A percentile compares a stretch with the other conserved stretches of the same genome.
Evolutionary conservation across 2,329 filamentous ascomycete species (phyloP).

Genomic region (Pseudopithomyces chartarum): DNA sequence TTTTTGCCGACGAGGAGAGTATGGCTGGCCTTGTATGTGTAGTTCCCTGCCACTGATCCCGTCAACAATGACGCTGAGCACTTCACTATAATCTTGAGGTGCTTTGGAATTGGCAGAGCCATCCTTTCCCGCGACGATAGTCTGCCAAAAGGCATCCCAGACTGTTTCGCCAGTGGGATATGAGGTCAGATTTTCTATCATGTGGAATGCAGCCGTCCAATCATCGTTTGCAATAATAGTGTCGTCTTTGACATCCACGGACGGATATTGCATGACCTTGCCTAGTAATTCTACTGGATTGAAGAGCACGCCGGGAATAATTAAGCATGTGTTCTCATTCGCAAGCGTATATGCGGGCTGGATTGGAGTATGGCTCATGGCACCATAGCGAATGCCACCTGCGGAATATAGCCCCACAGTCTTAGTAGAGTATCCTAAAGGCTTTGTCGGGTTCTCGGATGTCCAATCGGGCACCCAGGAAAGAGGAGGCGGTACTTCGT

Average conservation of each 20-base stretch:
- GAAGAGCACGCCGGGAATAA: slow-evolving; percentile 21
- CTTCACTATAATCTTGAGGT: slow-evolving; percentile 24
- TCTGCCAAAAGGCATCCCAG: slow-evolving; percentile 30
- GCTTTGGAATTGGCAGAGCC: slow-evolving; percentile 16
- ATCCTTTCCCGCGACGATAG: slow-evolving; percentile 26
- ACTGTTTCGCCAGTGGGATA: slow-evolving; percentile 16
- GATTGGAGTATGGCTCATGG: background rate
- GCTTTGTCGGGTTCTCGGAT: slow-evolving; percentile 22
- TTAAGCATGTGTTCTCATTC: slow-evolving; percentile 13
- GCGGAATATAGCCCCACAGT: slow-evolving; percentile 23
- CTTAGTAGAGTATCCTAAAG: slow-evolving; percentile 27
- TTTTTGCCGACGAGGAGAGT: slow-evolving; percentile 22
- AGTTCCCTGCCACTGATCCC: slow-evolving; percentile 15
- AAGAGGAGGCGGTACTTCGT: slow-evolving; percentile 20
- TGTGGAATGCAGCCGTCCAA: slow-evolving; percentile 13
- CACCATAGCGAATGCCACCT: slow-evolving; percentile 8
- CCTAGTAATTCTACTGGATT: slow-evolving; percentile 20
- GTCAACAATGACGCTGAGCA: slow-evolving; percentile 30
- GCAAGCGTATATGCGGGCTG: slow-evolving; percentile 4
- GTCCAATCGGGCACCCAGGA: slow-evolving; percentile 35
- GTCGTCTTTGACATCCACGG: slow-evolving; percentile 19
- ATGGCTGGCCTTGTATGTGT: slow-evolving; percentile 26
- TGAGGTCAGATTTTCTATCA: slow-evolving; percentile 5
- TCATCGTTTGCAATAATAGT: slow-evolving; percentile 9
- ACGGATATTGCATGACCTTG: slow-evolving; percentile 4